These are phyloP conservation scores for Starmerella powellii DNA, from an alignment of 805 yeast genomes.

Conservation along the genomic window DNA sequence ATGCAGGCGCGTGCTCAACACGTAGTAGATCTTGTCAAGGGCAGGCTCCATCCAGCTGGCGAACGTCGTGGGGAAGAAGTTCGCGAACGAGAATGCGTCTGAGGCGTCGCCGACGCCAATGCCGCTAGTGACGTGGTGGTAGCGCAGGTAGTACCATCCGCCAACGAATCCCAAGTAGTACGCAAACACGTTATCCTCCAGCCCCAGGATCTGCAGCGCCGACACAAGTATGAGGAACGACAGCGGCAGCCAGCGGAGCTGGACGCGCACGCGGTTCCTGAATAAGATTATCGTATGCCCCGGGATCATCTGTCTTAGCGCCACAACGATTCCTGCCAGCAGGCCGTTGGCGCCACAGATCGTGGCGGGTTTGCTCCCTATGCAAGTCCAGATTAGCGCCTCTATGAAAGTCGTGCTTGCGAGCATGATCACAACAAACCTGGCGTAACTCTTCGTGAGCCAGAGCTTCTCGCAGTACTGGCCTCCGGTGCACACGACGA, in stretches of 20 bases:
- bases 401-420: conserved; percentile 28
- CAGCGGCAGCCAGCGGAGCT: conserved; percentile 33
- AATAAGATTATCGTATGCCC: conserved; percentile 44
- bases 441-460: conserved; percentile 43
- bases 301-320: conserved; percentile 53
- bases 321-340: conserved; percentile 46
- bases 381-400: conserved; percentile 10
- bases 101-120: conserved; percentile 69
- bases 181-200: conserved; percentile 21
- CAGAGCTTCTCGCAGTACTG: conserved; percentile 54
- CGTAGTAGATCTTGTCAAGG: conserved; percentile 35
- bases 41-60: conserved; percentile 43
- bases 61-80: conserved; percentile 64
- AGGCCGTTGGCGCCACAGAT: conserved; percentile 29
- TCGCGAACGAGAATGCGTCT: conserved; percentile 71
- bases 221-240: conserved; percentile 28
- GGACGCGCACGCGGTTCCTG: conserved; percentile 36
- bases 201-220: conserved; percentile 24
- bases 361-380: conserved; percentile 1
- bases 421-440: conserved; percentile 35
- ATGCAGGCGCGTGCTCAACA: conserved; percentile 21
- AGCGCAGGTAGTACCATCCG: conserved; percentile 69
- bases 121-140: conserved; percentile 47
- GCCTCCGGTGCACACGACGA: conserved; percentile 42
- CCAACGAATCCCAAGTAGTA: conserved; percentile 41